Evolutionary conservation across 2,329 filamentous ascomycete genomes (phyloP), one percentile per base, ranked within the genome.

Genomic region (Ophiostoma tasmaniense): DNA sequence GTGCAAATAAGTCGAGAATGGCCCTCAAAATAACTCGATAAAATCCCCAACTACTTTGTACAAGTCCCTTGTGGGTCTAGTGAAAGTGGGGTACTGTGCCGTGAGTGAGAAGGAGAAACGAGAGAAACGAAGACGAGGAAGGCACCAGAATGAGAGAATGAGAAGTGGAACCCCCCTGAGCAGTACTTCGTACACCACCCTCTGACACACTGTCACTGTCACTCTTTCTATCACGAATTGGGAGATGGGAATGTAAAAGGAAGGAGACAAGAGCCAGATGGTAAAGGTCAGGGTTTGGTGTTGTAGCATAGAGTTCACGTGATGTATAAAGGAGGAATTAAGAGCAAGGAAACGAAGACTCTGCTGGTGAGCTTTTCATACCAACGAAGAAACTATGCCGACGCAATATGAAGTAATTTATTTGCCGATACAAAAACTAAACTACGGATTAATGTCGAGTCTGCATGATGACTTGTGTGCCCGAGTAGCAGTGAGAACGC

Each of bases 121-220:
- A 62, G 25, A 39, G 64, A 62, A 55, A 30, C 39, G 14, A 42
- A 62, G 33, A 45, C 37, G 52, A 66, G 25, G 64, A 64, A 39
- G 33, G 59, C 28, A 64, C n/a, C 11, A 59, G 52, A 59, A 59
- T 22, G 25, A 59, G 45, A 14, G n/a, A 45, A 22, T 8, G 50
- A 22, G 50, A 55, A 61, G 55, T 61, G 55, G 55, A 61, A 5
- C 55, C 55, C 55, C 55, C 55, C 55, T 61, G 55, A 61, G 25
- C 25, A 61, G 55, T 55, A 10, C 50, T 30, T 25, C 25, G 55
- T 55, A 10, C 50, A 61, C 55, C 25, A 17, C 55, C 22, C 55
- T 30, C 55, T 25, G 55, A 45, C 33, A 45, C 42, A n/a, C 42
- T 45, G 42, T 8, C 42, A 45, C 42, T 45, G 42, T 17, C 39